Percentiles rank a stretch among this genome's conserved stretches.
These are phyloP conservation scores for Kodamaea suecica DNA, from an alignment of 1,139 yeast species.

Conservation along the genomic window DNA sequence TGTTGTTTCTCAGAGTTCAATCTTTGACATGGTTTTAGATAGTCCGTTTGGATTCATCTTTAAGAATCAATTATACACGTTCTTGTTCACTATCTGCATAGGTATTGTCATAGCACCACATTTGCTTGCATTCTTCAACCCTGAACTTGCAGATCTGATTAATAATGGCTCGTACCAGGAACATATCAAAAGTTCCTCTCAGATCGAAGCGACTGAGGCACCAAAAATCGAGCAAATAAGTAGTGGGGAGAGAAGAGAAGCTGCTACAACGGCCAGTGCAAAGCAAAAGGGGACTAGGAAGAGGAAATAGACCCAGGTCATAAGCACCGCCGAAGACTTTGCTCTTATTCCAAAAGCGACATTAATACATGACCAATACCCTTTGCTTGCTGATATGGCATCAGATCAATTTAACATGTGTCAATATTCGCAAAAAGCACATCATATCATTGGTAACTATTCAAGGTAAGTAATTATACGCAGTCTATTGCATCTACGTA, in stretches of 20 bases:
- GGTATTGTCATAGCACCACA: conserved; percentile 37
- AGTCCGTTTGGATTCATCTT: conserved; percentile 47
- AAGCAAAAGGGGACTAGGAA: background rate
- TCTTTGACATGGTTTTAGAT: conserved; percentile 32
- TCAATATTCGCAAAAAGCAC: too few species aligned
- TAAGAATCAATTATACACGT: conserved; percentile 35
- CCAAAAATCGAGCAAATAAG: background rate
- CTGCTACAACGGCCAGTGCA: conserved; percentile 1
- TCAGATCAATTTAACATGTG: too few species aligned
- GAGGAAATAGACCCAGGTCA: background rate
- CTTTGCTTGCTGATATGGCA: too few species aligned
- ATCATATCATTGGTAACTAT: too few species aligned
- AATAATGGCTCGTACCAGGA: conserved; percentile 19
- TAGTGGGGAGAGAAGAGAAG: background rate
- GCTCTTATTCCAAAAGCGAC: too few species aligned
- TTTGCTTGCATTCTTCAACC: conserved; percentile 29
- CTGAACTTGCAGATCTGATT: conserved; percentile 38
- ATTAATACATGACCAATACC: too few species aligned
- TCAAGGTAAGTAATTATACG: too few species aligned
- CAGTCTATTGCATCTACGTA: too few species aligned
- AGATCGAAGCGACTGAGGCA: too few species aligned
- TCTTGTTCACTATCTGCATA: conserved; percentile 28
- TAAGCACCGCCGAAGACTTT: too few species aligned
- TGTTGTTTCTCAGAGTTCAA: conserved; percentile 32
- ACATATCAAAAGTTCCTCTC: too few species aligned